Base-by-base conservation (phyloP, 2,329 filamentous ascomycete genomes). In the Ilyonectria sp. region DNA sequence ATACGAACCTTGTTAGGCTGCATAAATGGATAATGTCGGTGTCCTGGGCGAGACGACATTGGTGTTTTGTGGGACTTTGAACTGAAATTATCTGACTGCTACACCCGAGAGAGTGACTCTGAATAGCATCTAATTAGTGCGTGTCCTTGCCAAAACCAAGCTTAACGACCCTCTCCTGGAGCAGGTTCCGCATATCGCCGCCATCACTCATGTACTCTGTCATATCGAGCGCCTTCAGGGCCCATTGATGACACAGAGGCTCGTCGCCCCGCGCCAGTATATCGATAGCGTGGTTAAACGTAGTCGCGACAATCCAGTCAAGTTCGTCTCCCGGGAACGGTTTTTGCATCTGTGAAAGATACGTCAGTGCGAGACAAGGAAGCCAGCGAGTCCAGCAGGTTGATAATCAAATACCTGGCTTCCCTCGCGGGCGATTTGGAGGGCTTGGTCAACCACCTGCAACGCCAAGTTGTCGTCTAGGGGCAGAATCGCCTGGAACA, bases 251-350 rank as follows among this genome's bases (percentile, higher is more conserved):
- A 54, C 89, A 90, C 2, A 81, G 79, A 5, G 83, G 83, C 63
- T 89, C 86, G 26, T 92, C 85, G 1, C 85, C 83, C 1, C 81
- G 82, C 13, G 86, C 84, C 72, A 89, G 90, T n/a, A 88, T 84
- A 73, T 94, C 92, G 6, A 94, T 83, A 0, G 88, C 90, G 67
- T 90, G 90, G 71, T 95, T 95, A 78, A 92, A 94, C 0, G 88
- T 82, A 6, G 86, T 89, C 1, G 89, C 88, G 0, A 90, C 89
- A n/a, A 96, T 86, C 91, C 92, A 96, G 74, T 94, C 91, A 1
- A 95, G 80, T 75, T 96, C 93, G 4, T 87, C 85, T 0, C 82
- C 74, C 0, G 93, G 92, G 75, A 93, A 93, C 1, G 81, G 77
- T 1, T 82, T 77, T 23, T 82, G 71, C n/a, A 75, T 80, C 82